Evolutionary conservation across 2,329 filamentous ascomycete genomes (phyloP).

Genomic region (Calycina herbarum): DNA sequence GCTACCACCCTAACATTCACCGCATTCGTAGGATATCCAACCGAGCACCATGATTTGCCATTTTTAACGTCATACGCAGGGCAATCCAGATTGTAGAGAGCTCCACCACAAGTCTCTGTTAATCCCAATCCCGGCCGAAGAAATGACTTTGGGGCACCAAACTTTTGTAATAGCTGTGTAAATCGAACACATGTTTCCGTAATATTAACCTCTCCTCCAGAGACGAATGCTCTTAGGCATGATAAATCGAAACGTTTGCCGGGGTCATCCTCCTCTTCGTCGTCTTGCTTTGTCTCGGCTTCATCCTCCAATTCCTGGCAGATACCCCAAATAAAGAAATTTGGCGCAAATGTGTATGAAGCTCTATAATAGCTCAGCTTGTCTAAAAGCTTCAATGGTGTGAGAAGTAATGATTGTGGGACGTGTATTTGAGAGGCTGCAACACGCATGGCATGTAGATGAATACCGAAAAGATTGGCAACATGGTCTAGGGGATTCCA

Average conservation of each 20-base stretch:
- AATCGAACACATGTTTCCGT: constrained; percentile 37
- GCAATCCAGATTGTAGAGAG: constrained; percentile 43
- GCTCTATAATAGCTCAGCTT: constrained; percentile 44
- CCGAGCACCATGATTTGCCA: not conserved
- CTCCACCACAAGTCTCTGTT: constrained; percentile 54
- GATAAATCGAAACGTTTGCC: constrained; percentile 33
- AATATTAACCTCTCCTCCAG: constrained; percentile 49
- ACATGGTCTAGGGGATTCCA: constrained; percentile 54
- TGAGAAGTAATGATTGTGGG: constrained; percentile 42
- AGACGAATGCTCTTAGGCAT: constrained; percentile 39
- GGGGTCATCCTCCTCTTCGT: not conserved
- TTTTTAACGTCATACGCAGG: constrained; percentile 42
- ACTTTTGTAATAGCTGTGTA: constrained; percentile 35
- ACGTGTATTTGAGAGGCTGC: constrained; percentile 49
- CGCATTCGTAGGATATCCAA: not conserved
- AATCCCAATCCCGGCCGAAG: constrained; percentile 48
- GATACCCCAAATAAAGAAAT: constrained; percentile 41
- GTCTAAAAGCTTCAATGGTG: constrained; percentile 43
- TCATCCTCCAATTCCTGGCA: constrained; percentile 1
- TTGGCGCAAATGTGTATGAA: constrained; percentile 47
- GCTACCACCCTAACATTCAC: constrained; percentile 4
- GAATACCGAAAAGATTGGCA: constrained; percentile 51
- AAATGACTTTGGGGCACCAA: constrained; percentile 38
- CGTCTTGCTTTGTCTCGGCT: not conserved
- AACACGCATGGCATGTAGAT: constrained; percentile 49